Evolutionary conservation across 768 basidiomycete genomes (phyloP).

Genomic region (Russula lepida): DNA sequence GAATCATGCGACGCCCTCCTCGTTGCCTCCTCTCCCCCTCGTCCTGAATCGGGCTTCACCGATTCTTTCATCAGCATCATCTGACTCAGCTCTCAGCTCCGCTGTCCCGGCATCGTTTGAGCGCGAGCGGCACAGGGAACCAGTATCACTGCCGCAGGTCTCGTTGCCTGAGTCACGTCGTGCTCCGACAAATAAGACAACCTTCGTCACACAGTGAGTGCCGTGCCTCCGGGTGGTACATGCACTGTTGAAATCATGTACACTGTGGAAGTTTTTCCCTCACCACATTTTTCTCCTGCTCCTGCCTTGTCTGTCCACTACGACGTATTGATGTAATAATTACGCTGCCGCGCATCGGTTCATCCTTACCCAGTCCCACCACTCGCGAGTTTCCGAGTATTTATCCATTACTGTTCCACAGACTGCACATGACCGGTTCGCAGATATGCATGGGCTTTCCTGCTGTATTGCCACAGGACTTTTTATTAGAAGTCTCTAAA

Average conservation of each 20-base stretch:
- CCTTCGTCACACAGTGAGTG: slow-evolving; percentile 19
- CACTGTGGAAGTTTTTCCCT: neutral
- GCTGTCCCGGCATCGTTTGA: slow-evolving; percentile 19
- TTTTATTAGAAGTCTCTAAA: slow-evolving; percentile 18
- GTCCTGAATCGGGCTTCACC: slow-evolving; percentile 18
- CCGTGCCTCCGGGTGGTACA: neutral
- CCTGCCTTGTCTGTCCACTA: neutral
- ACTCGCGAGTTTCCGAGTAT: slow-evolving; percentile 10
- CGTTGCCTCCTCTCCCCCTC: slow-evolving; percentile 12
- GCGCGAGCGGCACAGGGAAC: slow-evolving; percentile 19
- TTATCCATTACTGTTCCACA: slow-evolving; percentile 10
- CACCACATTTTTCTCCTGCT: neutral
- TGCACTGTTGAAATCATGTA: neutral
- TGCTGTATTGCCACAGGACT: slow-evolving; percentile 18
- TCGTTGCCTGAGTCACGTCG: slow-evolving; percentile 14
- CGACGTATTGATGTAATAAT: slow-evolving; percentile 20
- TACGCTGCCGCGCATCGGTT: slow-evolving; percentile 4
- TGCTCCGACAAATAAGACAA: slow-evolving; percentile 16
- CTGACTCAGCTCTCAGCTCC: slow-evolving; percentile 18
- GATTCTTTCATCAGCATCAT: slow-evolving; percentile 19
- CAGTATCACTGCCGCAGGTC: slow-evolving; percentile 9
- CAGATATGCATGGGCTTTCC: slow-evolving; percentile 11
- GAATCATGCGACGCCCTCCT: slow-evolving; percentile 8
- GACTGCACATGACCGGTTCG: slow-evolving; percentile 10
- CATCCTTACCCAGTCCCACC: neutral